A percentile compares a stretch with the other conserved stretches of the same genome.
Conservation (phyloP, 225 moss, liverwort and hornwort species). For the Physcomitrium patens region DNA sequence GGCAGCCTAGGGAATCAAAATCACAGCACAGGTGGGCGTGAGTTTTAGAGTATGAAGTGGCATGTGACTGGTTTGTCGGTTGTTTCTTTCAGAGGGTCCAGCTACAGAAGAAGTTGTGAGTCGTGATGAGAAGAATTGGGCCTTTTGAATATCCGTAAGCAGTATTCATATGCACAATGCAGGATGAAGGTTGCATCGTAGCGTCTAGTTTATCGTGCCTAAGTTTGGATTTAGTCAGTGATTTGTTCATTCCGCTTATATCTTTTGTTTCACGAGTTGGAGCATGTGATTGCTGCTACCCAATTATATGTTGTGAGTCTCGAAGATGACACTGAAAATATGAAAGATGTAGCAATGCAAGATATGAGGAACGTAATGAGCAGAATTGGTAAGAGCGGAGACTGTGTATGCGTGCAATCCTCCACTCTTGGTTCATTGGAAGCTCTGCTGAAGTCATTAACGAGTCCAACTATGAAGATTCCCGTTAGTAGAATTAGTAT, state of each 20-base stretch:
- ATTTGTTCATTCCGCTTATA: not conserved
- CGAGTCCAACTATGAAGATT: constrained; percentile 95
- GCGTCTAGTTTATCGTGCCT: not conserved
- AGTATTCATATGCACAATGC: not conserved
- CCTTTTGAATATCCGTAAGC: constrained; percentile 12
- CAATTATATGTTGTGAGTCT: constrained; percentile 94
- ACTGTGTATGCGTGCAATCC: constrained; percentile 98
- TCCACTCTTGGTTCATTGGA: constrained; percentile 98
- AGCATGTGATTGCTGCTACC: constrained; percentile 97
- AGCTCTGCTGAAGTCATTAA: constrained; percentile 92
- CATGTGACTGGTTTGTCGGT: not conserved
- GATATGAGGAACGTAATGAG: constrained; percentile 97
- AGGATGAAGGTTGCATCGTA: not conserved
- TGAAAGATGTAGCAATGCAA: constrained; percentile 97
- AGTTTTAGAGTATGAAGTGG: not conserved
- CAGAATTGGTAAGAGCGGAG: constrained; percentile 95
- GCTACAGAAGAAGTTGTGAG: not conserved
- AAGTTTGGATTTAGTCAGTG: not conserved
- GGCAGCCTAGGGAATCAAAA: constrained; percentile 97
- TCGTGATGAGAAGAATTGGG: not conserved
- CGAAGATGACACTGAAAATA: constrained; percentile 92
- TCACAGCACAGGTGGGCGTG: constrained; percentile 81
- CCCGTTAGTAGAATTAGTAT: constrained; percentile 95
- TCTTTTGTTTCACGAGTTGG: constrained; percentile 65
- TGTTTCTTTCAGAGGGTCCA: not conserved